A percentile compares a stretch with the other conserved stretches of the same genome.
Evolutionary conservation across 164 flowering plant species (phyloP).

Genomic region (Berberis thunbergii): DNA sequence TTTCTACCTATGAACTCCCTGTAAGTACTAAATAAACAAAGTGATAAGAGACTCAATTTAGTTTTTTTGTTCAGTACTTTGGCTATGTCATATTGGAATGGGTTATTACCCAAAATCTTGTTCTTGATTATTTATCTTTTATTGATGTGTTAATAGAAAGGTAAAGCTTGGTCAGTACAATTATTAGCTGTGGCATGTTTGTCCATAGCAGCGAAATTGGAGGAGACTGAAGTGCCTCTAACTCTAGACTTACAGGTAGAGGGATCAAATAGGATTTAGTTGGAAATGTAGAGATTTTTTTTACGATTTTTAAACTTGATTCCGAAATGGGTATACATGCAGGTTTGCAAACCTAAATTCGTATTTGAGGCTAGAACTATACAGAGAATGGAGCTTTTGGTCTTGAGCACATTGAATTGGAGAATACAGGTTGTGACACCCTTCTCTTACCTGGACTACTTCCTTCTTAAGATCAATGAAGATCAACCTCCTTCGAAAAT

Average conservation of each 20-base stretch:
- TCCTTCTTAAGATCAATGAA: conserved; percentile 37
- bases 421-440: conserved; percentile 75
- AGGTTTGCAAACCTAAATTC: conserved; percentile 55
- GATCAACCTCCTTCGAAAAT: conserved; percentile 21
- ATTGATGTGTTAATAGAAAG: conserved; percentile 30
- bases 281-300: neutral
- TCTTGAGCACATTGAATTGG: conserved; percentile 69
- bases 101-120: too few relatives aligned
- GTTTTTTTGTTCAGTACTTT: too few relatives aligned
- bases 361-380: conserved; percentile 72
- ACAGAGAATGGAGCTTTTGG: conserved; percentile 85
- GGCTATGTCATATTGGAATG: too few relatives aligned
- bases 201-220: conserved; percentile 85
- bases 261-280: neutral
- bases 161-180: conserved; percentile 70
- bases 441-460: conserved; percentile 61
- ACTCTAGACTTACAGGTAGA: conserved; percentile 70
- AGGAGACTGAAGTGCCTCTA: conserved; percentile 65
- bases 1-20: too few relatives aligned
- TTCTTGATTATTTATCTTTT: too few relatives aligned
- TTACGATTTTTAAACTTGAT: neutral
- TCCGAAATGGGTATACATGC: neutral
- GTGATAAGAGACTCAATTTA: too few relatives aligned
- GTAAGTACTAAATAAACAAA: too few relatives aligned
- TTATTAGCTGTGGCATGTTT: conserved; percentile 70